A percentile compares a stretch with the other conserved stretches of the same genome.
Conservation (phyloP, 2,329 filamentous ascomycete species). For the Ceratocystis ficicola region DNA sequence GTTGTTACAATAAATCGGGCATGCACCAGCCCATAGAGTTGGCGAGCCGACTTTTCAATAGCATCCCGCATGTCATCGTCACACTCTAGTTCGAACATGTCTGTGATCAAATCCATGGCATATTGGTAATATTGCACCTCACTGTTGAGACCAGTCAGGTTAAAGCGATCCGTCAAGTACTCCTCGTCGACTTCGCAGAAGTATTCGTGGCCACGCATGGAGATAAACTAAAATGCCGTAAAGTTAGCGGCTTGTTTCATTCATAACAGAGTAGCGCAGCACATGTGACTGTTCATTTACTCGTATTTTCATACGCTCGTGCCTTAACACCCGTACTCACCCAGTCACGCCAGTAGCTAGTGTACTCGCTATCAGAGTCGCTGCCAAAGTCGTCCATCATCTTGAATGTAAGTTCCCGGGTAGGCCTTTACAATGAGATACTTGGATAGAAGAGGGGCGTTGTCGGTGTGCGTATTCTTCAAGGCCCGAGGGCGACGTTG, state of each 20-base stretch:
- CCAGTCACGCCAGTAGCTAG: constrained; percentile 99
- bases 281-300: neutral
- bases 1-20: constrained; percentile 96
- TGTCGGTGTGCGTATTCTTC: neutral
- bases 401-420: neutral
- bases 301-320: too few relatives aligned
- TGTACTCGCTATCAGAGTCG: constrained; percentile 97
- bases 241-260: neutral
- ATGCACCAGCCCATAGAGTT: constrained; percentile 91
- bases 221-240: constrained; percentile 64
- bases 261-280: neutral
- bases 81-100: constrained; percentile 97
- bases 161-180: constrained; percentile 95
- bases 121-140: constrained; percentile 99
- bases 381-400: constrained; percentile 95
- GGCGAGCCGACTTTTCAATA: constrained; percentile 92
- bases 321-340: constrained; percentile 45
- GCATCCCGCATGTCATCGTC: constrained; percentile 97
- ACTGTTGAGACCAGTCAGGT: constrained; percentile 89
- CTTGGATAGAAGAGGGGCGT: neutral
- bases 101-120: constrained; percentile 90
- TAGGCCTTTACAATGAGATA: neutral
- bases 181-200: constrained; percentile 99
- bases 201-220: constrained; percentile 93
- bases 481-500: neutral